These are phyloP conservation scores for Vitis rotundifolia DNA, from an alignment of 164 flowering plant species.

Conservation along the genomic window DNA sequence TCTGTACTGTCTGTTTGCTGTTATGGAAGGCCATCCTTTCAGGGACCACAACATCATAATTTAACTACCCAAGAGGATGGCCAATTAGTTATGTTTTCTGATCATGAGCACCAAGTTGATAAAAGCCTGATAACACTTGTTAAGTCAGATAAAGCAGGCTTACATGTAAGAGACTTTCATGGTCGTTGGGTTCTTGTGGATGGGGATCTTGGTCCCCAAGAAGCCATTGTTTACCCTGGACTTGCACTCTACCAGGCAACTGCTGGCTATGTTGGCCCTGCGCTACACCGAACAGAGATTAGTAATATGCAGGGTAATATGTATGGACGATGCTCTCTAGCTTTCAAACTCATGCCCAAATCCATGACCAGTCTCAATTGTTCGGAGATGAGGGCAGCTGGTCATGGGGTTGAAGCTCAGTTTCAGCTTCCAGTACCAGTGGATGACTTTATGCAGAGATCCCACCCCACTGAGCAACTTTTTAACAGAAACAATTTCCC, in stretches of 20 bases:
- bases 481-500: slow-evolving; percentile 59
- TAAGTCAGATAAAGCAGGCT: slow-evolving; percentile 83
- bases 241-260: slow-evolving; percentile 94
- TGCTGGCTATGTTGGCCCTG: slow-evolving; percentile 87
- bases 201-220: slow-evolving; percentile 91
- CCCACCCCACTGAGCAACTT: slow-evolving; percentile 71
- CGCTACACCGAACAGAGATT: slow-evolving; percentile 62
- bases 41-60: slow-evolving; percentile 73
- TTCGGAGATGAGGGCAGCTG: slow-evolving; percentile 96
- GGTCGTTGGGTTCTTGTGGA: slow-evolving; percentile 88
- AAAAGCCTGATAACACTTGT: slow-evolving; percentile 75
- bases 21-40: slow-evolving; percentile 82
- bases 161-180: slow-evolving; percentile 75
- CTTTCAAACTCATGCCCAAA: slow-evolving; percentile 93
- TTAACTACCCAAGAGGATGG: slow-evolving; percentile 81
- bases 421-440: slow-evolving; percentile 92
- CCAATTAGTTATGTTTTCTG: slow-evolving; percentile 68
- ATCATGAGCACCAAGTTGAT: slow-evolving; percentile 79
- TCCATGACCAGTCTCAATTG: slow-evolving; percentile 87
- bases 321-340: slow-evolving; percentile 83
- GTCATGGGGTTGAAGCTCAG: slow-evolving; percentile 94
- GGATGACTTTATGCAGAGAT: slow-evolving; percentile 97
- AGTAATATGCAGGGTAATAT: slow-evolving; percentile 57
- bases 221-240: slow-evolving; percentile 90
- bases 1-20: slow-evolving; percentile 90